Conservation (phyloP, 495 filamentous ascomycete genomes). For the Aspergillus coremiiformis region DNA sequence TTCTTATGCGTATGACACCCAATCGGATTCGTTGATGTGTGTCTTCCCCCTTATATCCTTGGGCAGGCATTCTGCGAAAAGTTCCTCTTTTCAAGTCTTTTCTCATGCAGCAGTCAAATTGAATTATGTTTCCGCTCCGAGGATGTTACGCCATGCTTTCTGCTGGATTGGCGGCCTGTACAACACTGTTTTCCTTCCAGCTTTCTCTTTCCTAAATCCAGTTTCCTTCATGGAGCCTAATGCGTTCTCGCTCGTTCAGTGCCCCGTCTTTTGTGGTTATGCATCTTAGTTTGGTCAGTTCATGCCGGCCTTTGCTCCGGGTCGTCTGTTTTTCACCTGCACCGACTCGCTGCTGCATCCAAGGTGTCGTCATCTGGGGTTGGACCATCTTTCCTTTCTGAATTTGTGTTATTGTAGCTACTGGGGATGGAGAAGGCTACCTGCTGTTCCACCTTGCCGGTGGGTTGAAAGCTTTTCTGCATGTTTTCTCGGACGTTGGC, state of each 20-base stretch:
- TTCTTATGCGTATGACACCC: conserved; percentile 32
- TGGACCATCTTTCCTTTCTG: conserved; percentile 5
- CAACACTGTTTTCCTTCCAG: conserved; percentile 22
- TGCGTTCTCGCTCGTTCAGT: conserved; percentile 21
- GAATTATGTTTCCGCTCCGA: conserved; percentile 35
- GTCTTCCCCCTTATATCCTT: conserved; percentile 35
- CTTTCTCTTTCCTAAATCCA: conserved; percentile 19
- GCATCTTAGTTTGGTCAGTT: conserved; percentile 5
- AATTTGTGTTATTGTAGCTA: conserved; percentile 17
- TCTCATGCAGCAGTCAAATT: conserved; percentile 38
- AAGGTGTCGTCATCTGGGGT: conserved; percentile 4
- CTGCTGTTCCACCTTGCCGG: conserved; percentile 17
- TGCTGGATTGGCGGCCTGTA: conserved; percentile 30
- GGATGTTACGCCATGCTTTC: conserved; percentile 29
- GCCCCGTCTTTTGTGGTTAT: conserved; percentile 8
- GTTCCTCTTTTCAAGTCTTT: conserved; percentile 32
- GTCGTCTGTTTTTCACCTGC: background rate
- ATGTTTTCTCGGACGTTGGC: background rate
- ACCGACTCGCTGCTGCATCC: conserved; percentile 6
- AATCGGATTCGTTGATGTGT: conserved; percentile 32
- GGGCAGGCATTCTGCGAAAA: conserved; percentile 48
- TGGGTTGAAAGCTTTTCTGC: conserved; percentile 9
- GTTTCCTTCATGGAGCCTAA: conserved; percentile 12
- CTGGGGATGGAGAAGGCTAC: conserved; percentile 9
- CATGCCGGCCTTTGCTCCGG: background rate